phyloP scores from a whole-genome alignment of 345 rosid species.

The Sonneratia caseolaris region DNA sequence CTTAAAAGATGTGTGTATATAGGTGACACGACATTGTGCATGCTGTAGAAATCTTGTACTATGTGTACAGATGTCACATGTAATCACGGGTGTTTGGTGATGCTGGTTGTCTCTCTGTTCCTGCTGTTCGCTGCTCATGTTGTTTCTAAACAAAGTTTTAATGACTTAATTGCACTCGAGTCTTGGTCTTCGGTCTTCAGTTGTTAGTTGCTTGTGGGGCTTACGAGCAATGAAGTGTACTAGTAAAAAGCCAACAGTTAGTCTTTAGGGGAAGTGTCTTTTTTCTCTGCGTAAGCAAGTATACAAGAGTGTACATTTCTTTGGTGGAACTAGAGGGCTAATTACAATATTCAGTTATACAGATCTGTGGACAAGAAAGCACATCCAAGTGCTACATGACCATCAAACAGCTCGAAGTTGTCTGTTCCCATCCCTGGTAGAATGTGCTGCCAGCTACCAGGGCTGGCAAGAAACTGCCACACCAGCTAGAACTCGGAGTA shows the following conservation, averaged over 20 bases:
- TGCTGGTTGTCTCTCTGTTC: neutral
- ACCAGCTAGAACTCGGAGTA: too few relatives aligned
- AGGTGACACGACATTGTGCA: neutral
- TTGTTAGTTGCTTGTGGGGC: neutral
- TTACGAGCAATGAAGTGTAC: neutral
- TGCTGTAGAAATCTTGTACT: neutral
- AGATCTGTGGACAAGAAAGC: too few relatives aligned
- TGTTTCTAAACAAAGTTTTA: neutral
- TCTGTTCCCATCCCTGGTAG: too few relatives aligned
- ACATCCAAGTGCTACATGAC: too few relatives aligned
- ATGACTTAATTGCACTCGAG: neutral
- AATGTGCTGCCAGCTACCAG: too few relatives aligned
- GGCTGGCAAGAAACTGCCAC: too few relatives aligned
- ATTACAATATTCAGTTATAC: too few relatives aligned
- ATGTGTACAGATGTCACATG: neutral
- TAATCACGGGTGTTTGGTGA: neutral
- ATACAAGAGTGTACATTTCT: too few relatives aligned
- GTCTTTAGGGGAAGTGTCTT: too few relatives aligned
- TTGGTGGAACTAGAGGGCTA: too few relatives aligned
- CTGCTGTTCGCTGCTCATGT: neutral
- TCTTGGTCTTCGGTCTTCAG: neutral
- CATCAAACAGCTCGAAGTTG: too few relatives aligned
- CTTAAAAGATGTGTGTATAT: neutral
- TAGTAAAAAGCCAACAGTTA: neutral
- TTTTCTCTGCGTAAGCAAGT: too few relatives aligned